phyloP scores from a whole-genome alignment of 73 alveolate species.

The Paramecium caudatum region DNA sequence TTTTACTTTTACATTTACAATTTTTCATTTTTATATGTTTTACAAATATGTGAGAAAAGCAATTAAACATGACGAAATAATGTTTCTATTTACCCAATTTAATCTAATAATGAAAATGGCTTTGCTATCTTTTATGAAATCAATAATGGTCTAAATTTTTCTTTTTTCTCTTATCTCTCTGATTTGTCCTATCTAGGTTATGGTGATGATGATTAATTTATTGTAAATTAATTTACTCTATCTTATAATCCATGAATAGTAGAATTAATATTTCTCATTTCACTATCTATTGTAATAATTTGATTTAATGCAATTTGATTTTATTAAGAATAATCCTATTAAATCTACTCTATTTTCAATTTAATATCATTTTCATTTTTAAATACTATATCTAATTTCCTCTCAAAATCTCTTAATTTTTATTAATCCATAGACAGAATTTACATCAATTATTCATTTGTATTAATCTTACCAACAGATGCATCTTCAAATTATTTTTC shows the following conservation, averaged over 20 bases:
- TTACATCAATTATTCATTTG: neutral
- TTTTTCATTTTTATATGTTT: neutral
- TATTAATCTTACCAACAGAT: neutral
- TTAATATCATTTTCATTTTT: neutral
- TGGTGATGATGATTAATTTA: neutral
- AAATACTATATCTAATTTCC: neutral
- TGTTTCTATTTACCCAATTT: slow-evolving; percentile 5
- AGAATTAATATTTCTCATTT: neutral
- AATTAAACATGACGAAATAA: slow-evolving; percentile 9
- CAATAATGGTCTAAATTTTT: neutral
- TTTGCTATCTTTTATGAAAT: neutral
- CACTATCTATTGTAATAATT: neutral
- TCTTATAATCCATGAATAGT: neutral
- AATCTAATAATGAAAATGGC: neutral
- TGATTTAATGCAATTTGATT: neutral
- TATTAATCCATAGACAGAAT: neutral
- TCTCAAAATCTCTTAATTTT: neutral
- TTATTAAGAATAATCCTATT: neutral
- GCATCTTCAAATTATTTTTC: neutral
- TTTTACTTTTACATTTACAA: neutral
- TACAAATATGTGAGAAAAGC: neutral
- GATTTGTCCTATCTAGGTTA: neutral
- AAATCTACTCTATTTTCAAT: neutral
- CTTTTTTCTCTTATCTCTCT: too few species aligned
- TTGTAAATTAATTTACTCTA: neutral